These are phyloP conservation scores for Vanilla planifolia DNA, from an alignment of 106 monocot species.

Conservation along the genomic window DNA sequence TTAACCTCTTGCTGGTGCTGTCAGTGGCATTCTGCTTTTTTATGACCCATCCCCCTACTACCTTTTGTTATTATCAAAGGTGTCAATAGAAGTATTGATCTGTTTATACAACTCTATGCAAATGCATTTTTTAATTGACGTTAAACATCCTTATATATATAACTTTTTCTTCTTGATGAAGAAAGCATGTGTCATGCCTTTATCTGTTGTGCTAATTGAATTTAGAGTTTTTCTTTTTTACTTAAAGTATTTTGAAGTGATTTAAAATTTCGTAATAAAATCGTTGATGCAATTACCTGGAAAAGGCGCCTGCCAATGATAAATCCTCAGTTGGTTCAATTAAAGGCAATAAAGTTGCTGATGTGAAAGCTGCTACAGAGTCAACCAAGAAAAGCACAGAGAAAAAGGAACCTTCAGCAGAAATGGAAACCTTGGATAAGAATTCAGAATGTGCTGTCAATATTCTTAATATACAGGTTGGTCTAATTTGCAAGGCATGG, in stretches of 20 bases:
- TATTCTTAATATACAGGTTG: slow-evolving; percentile 88
- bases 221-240: background rate
- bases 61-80: background rate
- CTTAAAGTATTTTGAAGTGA: too few species aligned
- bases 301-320: slow-evolving; percentile 29
- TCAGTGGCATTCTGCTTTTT: too few species aligned
- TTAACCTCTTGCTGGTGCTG: too few species aligned
- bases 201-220: background rate
- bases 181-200: too few species aligned
- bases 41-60: too few species aligned
- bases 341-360: slow-evolving; percentile 19
- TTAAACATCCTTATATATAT: too few species aligned
- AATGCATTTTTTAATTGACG: too few species aligned
- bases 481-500: slow-evolving; percentile 83
- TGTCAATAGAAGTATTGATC: background rate
- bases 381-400: slow-evolving; percentile 16
- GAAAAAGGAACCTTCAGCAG: slow-evolving; percentile 28
- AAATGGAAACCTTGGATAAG: slow-evolving; percentile 53
- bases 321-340: slow-evolving; percentile 24
- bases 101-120: too few species aligned
- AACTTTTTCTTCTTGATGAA: too few species aligned
- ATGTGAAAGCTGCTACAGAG: slow-evolving; percentile 12
- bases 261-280: too few species aligned
- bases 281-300: slow-evolving; percentile 13
- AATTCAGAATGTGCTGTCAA: slow-evolving; percentile 50